These are phyloP conservation scores for Epichloe baconii DNA, from an alignment of 2,329 filamentous ascomycete species.

Conservation along the genomic window DNA sequence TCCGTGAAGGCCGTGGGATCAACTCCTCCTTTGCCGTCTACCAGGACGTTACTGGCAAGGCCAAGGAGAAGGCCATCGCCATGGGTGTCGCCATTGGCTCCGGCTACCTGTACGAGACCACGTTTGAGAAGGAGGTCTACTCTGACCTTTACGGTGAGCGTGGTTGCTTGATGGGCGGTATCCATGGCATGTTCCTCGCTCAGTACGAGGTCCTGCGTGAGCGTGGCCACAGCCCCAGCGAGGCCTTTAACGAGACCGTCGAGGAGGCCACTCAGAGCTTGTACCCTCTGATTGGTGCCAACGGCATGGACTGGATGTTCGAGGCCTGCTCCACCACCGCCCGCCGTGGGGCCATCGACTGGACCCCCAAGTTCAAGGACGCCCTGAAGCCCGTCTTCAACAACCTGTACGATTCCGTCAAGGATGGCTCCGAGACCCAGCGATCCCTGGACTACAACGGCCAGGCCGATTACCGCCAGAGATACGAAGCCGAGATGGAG, in stretches of 20 bases:
- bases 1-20: constrained; percentile 98
- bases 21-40: constrained; percentile 98
- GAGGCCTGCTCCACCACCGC: constrained; percentile 98
- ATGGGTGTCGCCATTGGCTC: constrained; percentile 94
- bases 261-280: constrained; percentile 98
- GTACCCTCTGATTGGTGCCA: constrained; percentile 92
- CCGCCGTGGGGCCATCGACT: constrained; percentile 96
- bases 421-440: constrained; percentile 86
- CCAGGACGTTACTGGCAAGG: constrained; percentile 97
- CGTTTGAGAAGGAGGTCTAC: constrained; percentile 99
- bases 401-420: constrained; percentile 86
- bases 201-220: constrained; percentile 99
- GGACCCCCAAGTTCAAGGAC: constrained; percentile 94
- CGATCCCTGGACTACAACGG: constrained; percentile 95
- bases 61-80: constrained; percentile 94
- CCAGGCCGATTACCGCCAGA: constrained; percentile 89
- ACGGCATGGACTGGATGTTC: constrained; percentile 99
- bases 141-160: constrained; percentile 99
- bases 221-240: constrained; percentile 90
- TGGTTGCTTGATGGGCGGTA: constrained; percentile 98
- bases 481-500: constrained; percentile 96
- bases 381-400: constrained; percentile 98
- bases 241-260: constrained; percentile 99
- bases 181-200: constrained; percentile 99
- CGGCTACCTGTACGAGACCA: constrained; percentile 99